These are phyloP conservation scores for Phaeosphaeriaceae sp. DNA, from an alignment of 2,329 filamentous ascomycete genomes.

Conservation along the genomic window DNA sequence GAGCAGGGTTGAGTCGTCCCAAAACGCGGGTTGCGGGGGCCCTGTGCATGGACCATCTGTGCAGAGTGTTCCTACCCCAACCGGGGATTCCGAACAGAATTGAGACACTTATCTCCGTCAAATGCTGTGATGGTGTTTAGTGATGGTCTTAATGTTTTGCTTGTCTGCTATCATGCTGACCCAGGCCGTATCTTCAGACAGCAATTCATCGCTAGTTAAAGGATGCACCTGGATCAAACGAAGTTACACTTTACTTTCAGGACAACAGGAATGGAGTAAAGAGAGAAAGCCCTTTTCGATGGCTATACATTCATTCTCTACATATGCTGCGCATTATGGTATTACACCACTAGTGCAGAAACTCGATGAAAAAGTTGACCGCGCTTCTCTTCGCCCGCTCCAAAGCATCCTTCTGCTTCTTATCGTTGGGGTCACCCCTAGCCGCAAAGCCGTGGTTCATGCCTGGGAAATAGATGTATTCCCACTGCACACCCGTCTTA, in stretches of 20 bases:
- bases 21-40: background rate
- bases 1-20: background rate
- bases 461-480: conserved; percentile 44
- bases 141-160: too few species aligned
- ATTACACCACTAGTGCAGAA: conserved; percentile 32
- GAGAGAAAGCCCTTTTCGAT: too few species aligned
- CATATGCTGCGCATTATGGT: background rate
- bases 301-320: too few species aligned
- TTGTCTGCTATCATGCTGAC: too few species aligned
- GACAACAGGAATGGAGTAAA: too few species aligned
- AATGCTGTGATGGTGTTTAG: too few species aligned
- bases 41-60: background rate
- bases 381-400: conserved; percentile 44
- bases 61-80: background rate
- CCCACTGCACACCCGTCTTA: conserved; percentile 37
- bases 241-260: too few species aligned
- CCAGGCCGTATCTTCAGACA: too few species aligned
- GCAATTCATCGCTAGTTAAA: too few species aligned
- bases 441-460: conserved; percentile 42
- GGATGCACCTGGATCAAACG: too few species aligned
- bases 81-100: too few species aligned
- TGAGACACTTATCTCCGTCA: too few species aligned
- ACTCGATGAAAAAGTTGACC: conserved; percentile 42
- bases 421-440: conserved; percentile 33
- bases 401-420: conserved; percentile 38